These are phyloP conservation scores for Aegilops tauschii DNA, from an alignment of 176 grass and related monocot species.

Conservation along the genomic window DNA sequence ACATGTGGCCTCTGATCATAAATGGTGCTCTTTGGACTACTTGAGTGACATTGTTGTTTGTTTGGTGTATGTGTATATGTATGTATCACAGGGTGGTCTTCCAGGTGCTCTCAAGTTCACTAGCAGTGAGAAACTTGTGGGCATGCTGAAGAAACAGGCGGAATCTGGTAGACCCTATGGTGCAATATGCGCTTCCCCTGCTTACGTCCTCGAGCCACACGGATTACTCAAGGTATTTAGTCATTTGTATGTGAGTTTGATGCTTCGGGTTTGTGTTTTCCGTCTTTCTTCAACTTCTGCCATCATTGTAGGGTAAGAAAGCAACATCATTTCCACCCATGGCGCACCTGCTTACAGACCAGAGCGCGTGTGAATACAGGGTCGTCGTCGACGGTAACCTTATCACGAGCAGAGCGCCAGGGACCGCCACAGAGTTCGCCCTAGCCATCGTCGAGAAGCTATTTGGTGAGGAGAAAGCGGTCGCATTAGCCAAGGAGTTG, in stretches of 20 bases:
- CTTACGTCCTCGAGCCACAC: constrained; percentile 65
- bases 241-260: too few species aligned
- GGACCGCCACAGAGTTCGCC: constrained; percentile 42
- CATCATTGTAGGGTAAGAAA: constrained; percentile 68
- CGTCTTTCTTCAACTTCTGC: not conserved
- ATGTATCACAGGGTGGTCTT: constrained; percentile 53
- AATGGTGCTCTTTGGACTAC: too few species aligned
- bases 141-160: constrained; percentile 67
- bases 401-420: constrained; percentile 70
- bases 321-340: constrained; percentile 56
- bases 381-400: constrained; percentile 64
- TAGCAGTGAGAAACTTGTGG: constrained; percentile 52
- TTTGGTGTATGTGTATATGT: not conserved
- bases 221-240: constrained; percentile 62
- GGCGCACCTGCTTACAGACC: constrained; percentile 53
- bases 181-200: constrained; percentile 83
- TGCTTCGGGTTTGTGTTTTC: too few species aligned
- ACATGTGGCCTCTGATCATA: too few species aligned
- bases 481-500: constrained; percentile 43
- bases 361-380: constrained; percentile 48
- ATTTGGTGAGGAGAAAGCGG: constrained; percentile 44
- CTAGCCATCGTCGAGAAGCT: constrained; percentile 66
- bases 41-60: not conserved
- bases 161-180: constrained; percentile 59
- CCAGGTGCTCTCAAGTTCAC: constrained; percentile 61